A percentile compares a stretch with the other conserved stretches of the same genome.
phyloP scores from a whole-genome alignment of 2,329 filamentous ascomycete species.

The Mycosphaerella arachidis region DNA sequence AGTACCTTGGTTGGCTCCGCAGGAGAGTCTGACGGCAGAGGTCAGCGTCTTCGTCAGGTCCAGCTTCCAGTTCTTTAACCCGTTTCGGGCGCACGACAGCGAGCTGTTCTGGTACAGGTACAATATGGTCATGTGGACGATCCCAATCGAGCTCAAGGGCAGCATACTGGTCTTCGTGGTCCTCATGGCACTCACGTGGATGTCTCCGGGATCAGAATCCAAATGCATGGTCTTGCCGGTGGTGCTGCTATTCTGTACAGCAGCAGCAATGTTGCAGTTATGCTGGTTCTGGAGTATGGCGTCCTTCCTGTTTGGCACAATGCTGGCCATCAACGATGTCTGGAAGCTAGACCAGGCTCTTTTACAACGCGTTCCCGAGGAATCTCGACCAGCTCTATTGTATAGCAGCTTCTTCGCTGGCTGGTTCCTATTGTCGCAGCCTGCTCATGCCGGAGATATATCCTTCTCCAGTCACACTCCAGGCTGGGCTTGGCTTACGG shows the following conservation, averaged over 20 bases:
- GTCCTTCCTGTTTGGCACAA: constrained; percentile 45
- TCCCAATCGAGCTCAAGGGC: constrained; percentile 48
- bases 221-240: constrained; percentile 6
- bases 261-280: constrained; percentile 38
- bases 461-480: constrained; percentile 48
- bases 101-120: constrained; percentile 1
- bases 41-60: constrained; percentile 35
- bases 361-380: background rate
- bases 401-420: constrained; percentile 35
- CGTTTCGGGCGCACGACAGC: background rate
- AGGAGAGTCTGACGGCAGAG: constrained; percentile 46
- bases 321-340: constrained; percentile 61
- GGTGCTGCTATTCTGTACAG: constrained; percentile 16
- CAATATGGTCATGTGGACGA: constrained; percentile 46
- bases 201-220: constrained; percentile 27
- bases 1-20: background rate
- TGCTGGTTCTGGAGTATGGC: constrained; percentile 50
- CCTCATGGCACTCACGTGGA: constrained; percentile 41
- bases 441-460: constrained; percentile 36
- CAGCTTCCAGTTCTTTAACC: constrained; percentile 40
- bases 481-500: constrained; percentile 53
- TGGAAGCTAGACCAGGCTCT: constrained; percentile 38
- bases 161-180: no score
- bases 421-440: constrained; percentile 13
- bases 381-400: background rate